phyloP scores from a whole-genome alignment of 129 eudicot genomes.

The Helianthus annuus region HanXRQr2.0-SUNRISE NC_035436.2:186018351-186018850 shows the following conservation, averaged over 20 bases:
- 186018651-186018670: conserved; percentile 49
- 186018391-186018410: too few relatives aligned
- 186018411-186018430: too few relatives aligned
- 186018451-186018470: too few relatives aligned
- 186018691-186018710: conserved; percentile 90
- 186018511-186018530: not conserved
- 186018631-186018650: conserved; percentile 26
- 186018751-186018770: conserved; percentile 62
- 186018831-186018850: not conserved
- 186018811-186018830: conserved; percentile 2
- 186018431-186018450: too few relatives aligned
- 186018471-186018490: too few relatives aligned
- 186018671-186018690: conserved; percentile 47
- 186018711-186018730: conserved; percentile 81
- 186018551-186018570: conserved; percentile 98
- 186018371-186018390: too few relatives aligned
- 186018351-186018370: too few relatives aligned
- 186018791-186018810: conserved; percentile 16
- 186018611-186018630: conserved; percentile 45
- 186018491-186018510: not conserved
- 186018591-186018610: conserved; percentile 49
- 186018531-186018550: conserved; percentile 79
- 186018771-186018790: conserved; percentile 5
- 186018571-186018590: conserved; percentile 65
- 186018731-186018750: conserved; percentile 78